Evolutionary conservation across 176 grass and related monocot genomes (phyloP).

Genomic region (Avena atlantica): DNA sequence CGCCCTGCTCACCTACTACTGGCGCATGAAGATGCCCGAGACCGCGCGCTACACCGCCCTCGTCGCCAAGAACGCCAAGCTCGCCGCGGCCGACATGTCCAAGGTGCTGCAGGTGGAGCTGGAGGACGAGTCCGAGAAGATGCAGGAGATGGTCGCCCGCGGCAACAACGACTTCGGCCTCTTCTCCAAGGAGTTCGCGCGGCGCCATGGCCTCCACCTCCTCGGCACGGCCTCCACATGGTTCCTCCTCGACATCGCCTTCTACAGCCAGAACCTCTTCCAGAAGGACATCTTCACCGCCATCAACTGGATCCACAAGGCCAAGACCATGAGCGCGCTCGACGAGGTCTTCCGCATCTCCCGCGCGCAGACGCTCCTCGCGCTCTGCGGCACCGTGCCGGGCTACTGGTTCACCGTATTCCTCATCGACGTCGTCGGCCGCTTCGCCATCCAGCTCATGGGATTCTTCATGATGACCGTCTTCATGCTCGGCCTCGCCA

Average conservation of each 20-base stretch:
- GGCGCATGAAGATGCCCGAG: constrained; percentile 85
- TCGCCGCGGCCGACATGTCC: constrained; percentile 73
- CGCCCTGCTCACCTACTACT: constrained; percentile 74
- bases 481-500: constrained; percentile 68
- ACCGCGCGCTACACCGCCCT: constrained; percentile 78
- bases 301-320: constrained; percentile 60
- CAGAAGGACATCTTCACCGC: constrained; percentile 85
- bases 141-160: constrained; percentile 42
- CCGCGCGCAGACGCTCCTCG: constrained; percentile 67
- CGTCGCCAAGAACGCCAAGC: constrained; percentile 60
- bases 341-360: constrained; percentile 76
- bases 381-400: constrained; percentile 77
- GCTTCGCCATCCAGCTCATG: constrained; percentile 63
- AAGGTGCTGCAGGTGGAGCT: constrained; percentile 50
- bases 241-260: constrained; percentile 91
- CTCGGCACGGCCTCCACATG: constrained; percentile 66
- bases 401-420: constrained; percentile 85
- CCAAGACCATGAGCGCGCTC: constrained; percentile 63
- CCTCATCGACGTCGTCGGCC: constrained; percentile 65
- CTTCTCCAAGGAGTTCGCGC: constrained; percentile 61
- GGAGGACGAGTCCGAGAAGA: constrained; percentile 18
- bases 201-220: constrained; percentile 62
- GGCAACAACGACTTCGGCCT: constrained; percentile 39
- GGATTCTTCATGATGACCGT: constrained; percentile 75
- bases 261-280: constrained; percentile 87